Percentiles rank a stretch among this genome's conserved stretches.
phyloP scores from a whole-genome alignment of 2,329 filamentous ascomycete species.

The Lasiodiplodia sp. region DNA sequence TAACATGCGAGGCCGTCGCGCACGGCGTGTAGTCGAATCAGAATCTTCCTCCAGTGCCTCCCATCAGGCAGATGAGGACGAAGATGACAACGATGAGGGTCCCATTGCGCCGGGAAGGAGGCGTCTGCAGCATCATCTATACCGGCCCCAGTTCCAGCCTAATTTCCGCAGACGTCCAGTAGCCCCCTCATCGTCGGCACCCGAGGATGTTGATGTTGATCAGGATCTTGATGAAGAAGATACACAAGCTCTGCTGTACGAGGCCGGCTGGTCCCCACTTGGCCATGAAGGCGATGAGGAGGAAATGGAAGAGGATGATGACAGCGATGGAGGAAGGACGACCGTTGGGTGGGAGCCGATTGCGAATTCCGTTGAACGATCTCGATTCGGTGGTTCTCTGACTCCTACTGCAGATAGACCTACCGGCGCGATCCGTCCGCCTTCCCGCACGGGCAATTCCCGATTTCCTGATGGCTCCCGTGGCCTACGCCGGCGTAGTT shows the following conservation, averaged over 20 bases:
- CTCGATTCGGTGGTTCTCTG: constrained; percentile 54
- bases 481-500: constrained; percentile 48
- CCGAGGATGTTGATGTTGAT: constrained; percentile 41
- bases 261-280: constrained; percentile 47
- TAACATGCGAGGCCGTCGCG: constrained; percentile 36
- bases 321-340: constrained; percentile 52
- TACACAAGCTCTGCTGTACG: constrained; percentile 45
- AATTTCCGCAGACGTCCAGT: constrained; percentile 12
- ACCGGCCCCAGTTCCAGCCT: constrained; percentile 37
- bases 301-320: constrained; percentile 48
- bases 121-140: constrained; percentile 31
- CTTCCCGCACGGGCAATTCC: constrained; percentile 46
- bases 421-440: constrained; percentile 49
- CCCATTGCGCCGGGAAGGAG: constrained; percentile 45
- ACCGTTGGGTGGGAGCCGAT: constrained; percentile 55
- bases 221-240: constrained; percentile 50
- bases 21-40: constrained; percentile 49
- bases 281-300: constrained; percentile 45
- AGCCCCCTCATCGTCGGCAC: constrained; percentile 36
- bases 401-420: constrained; percentile 57
- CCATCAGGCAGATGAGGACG: constrained; percentile 45
- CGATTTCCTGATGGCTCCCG: constrained; percentile 45
- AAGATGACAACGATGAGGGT: constrained; percentile 47
- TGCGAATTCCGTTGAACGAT: constrained; percentile 54
- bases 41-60: constrained; percentile 48